Evolutionary conservation across 768 basidiomycete genomes (phyloP), one percentile per base, ranked within the genome.

Genomic region (Cubamyces lactineus): DNA sequence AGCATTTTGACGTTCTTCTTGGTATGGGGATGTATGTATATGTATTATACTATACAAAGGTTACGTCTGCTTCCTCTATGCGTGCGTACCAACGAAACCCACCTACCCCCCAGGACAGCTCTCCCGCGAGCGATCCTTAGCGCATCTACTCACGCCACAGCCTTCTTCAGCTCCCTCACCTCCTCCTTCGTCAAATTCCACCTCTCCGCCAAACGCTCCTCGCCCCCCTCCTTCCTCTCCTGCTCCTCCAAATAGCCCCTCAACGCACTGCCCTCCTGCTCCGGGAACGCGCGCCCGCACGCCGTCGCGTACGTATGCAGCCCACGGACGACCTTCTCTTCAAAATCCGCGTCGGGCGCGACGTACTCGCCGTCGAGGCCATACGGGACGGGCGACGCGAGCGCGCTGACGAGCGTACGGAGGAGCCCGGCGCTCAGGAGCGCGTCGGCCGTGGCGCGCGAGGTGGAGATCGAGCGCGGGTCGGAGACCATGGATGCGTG

Each of bases 341-440:
- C 84, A 41, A 86, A 86, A 57, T 89, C 86, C 2, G 69, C 68
- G 70, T 91, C 91, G 9, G 75, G 83, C n/a, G 28, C 8, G 28
- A 76, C 76, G 45, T 76, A 74, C 61, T 91, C 88, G 17, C 89
- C 90, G 68, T 91, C 87, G 5, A 77, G 79, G 0, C 89, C 91
- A 57, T 83, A 79, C 11, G 89, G 88, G 21, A 87, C 65, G 8
- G 89, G 88, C 5, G 74, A 70, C 0, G 76, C 78, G 4, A 92
- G 70, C 11, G 82, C 81, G 21, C 77, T 75, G 58, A 91, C 74
- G 13, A 90, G 69, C 0, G 78, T 75, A 15, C 78, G 75, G 19
- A 88, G 66, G 15, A 92, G 72, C 13, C 73, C 75, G 60, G 82
- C 73, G 23, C 75, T 65, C 30, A 69, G 64, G 40, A 92, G 69